Evolutionary conservation across 1,139 yeast species (phyloP).

Genomic region (Debaryomyces psychrophilus): DNA sequence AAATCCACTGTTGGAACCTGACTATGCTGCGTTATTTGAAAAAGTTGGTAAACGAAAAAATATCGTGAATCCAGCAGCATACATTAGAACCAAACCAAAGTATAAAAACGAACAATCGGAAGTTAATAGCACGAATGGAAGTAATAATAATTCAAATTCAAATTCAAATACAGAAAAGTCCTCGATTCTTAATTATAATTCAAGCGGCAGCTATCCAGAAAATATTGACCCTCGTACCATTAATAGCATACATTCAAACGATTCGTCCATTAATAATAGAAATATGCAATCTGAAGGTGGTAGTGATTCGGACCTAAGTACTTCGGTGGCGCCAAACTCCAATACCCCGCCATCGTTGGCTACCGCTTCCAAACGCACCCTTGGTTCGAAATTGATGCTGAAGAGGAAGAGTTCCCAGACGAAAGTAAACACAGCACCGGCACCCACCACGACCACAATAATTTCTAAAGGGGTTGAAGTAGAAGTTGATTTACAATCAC

Average conservation of each 20-base stretch:
- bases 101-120: constrained; percentile 19
- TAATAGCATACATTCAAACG: neutral
- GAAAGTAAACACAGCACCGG: constrained; percentile 13
- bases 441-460: constrained; percentile 24
- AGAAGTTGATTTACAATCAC: constrained; percentile 44
- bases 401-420: constrained; percentile 23
- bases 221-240: neutral
- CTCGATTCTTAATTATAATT: constrained; percentile 15
- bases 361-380: constrained; percentile 42
- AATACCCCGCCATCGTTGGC: constrained; percentile 27
- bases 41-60: constrained; percentile 49
- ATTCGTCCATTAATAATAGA: neutral
- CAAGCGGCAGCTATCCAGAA: constrained; percentile 5
- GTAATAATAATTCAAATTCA: constrained; percentile 14
- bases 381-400: constrained; percentile 41
- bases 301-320: neutral
- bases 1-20: constrained; percentile 32
- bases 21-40: constrained; percentile 50
- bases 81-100: constrained; percentile 27
- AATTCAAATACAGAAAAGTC: constrained; percentile 20
- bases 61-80: constrained; percentile 28
- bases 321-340: neutral
- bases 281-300: neutral
- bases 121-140: constrained; percentile 8
- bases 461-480: constrained; percentile 40